These are phyloP conservation scores for Vinca minor DNA, from an alignment of 257 asterid species.

Conservation along the genomic window DNA sequence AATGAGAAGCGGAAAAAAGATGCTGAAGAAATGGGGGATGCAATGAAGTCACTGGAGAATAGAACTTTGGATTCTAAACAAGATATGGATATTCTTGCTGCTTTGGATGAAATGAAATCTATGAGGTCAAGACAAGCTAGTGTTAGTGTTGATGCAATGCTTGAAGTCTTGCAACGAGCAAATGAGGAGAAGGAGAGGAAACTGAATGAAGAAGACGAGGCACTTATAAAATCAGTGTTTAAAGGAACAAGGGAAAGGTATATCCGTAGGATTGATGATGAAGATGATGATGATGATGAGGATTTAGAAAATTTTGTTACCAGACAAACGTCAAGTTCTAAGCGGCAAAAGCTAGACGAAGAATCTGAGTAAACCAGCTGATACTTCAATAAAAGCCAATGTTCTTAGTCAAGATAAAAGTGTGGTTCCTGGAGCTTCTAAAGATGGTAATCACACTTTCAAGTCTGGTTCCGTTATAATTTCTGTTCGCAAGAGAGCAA, in stretches of 20 bases:
- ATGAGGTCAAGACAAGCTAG: constrained; percentile 89
- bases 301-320: constrained; percentile 13
- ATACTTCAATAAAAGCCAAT: constrained; percentile 26
- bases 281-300: constrained; percentile 34
- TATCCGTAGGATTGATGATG: constrained; percentile 53
- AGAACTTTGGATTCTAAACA: constrained; percentile 73
- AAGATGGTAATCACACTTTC: too few relatives aligned
- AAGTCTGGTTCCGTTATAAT: constrained; percentile 33
- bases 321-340: constrained; percentile 31
- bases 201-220: constrained; percentile 71
- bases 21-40: constrained; percentile 95
- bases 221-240: constrained; percentile 54
- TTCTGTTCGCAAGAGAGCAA: constrained; percentile 40
- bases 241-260: constrained; percentile 35
- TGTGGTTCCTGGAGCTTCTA: constrained; percentile 1
- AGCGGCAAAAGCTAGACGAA: constrained; percentile 43
- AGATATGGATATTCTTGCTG: constrained; percentile 89
- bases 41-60: constrained; percentile 92
- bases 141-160: constrained; percentile 83
- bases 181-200: constrained; percentile 51
- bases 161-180: constrained; percentile 61
- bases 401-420: constrained; percentile 22
- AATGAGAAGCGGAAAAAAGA: constrained; percentile 47
- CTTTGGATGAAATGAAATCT: constrained; percentile 88
- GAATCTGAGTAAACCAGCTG: constrained; percentile 37